phyloP scores from a whole-genome alignment of 306 rosid species.

The Dryas drummondii region DNA sequence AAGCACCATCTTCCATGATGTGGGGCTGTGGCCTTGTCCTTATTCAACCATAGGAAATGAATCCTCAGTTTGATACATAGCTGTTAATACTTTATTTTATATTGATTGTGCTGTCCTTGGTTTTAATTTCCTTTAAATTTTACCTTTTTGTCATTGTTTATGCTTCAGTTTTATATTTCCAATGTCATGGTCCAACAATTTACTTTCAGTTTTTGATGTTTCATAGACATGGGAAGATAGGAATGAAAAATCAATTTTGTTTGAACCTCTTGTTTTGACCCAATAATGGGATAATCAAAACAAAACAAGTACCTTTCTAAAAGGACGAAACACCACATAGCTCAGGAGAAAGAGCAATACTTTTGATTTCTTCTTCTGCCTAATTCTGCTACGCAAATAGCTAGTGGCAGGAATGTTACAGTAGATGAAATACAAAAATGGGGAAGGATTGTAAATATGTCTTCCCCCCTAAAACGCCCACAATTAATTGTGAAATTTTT shows the following conservation, averaged over 20 bases:
- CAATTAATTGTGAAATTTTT: not conserved
- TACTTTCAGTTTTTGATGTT: conserved; percentile 5
- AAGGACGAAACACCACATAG: conserved; percentile 4
- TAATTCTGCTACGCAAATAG: conserved; percentile 1
- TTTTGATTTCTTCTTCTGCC: not conserved
- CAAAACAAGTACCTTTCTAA: conserved; percentile 8
- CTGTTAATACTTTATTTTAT: too few relatives aligned
- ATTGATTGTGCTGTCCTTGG: too few relatives aligned
- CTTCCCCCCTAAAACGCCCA: not conserved
- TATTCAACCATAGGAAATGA: too few relatives aligned
- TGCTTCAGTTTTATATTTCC: too few relatives aligned
- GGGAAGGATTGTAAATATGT: not conserved
- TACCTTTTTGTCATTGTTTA: too few relatives aligned
- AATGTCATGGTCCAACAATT: not conserved
- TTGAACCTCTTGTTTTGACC: conserved; percentile 16
- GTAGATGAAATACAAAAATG: not conserved
- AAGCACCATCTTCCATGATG: too few relatives aligned
- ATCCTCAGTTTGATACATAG: too few relatives aligned
- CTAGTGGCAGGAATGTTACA: conserved; percentile 14
- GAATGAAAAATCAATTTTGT: conserved; percentile 24
- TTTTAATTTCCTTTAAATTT: too few relatives aligned
- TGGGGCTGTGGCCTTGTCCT: too few relatives aligned
- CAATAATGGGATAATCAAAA: not conserved
- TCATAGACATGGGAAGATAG: conserved; percentile 21
- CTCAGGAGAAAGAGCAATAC: not conserved